These are phyloP conservation scores for Diplotaxis tenuifolia DNA, from an alignment of 345 rosid genomes.

Conservation along the genomic window DNA sequence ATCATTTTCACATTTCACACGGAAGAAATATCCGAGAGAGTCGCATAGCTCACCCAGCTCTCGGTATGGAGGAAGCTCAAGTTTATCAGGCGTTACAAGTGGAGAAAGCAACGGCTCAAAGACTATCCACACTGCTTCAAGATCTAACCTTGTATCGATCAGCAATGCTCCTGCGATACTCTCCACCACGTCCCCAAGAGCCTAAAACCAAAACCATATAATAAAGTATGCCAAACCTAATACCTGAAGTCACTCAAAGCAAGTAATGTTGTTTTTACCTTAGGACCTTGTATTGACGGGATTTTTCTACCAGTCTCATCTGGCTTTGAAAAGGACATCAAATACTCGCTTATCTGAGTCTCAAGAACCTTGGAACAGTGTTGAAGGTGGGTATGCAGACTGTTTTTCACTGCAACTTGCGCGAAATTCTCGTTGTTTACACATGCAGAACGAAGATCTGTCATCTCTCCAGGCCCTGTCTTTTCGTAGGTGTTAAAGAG, in stretches of 20 bases:
- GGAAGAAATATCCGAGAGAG: constrained; percentile 65
- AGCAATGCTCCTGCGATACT: constrained; percentile 83
- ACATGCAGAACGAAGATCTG: constrained; percentile 83
- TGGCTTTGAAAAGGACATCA: constrained; percentile 43
- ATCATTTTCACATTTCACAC: constrained; percentile 41
- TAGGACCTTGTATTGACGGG: constrained; percentile 63
- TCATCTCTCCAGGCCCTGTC: constrained; percentile 85
- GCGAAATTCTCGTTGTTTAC: constrained; percentile 86
- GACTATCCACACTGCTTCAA: constrained; percentile 76
- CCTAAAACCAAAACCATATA: constrained; percentile 46
- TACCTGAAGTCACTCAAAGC: background rate
- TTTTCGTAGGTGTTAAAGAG: constrained; percentile 61
- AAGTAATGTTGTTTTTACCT: constrained; percentile 57
- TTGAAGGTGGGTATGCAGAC: constrained; percentile 63
- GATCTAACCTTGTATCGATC: constrained; percentile 67
- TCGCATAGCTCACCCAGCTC: constrained; percentile 72
- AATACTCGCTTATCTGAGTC: constrained; percentile 59
- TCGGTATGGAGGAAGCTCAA: constrained; percentile 74
- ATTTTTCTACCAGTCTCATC: constrained; percentile 39
- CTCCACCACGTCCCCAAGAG: constrained; percentile 89
- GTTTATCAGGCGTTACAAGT: constrained; percentile 76
- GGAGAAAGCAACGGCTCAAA: constrained; percentile 75
- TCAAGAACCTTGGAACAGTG: constrained; percentile 46
- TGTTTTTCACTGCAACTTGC: constrained; percentile 58
- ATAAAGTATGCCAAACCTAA: background rate